These are phyloP conservation scores for Saccharomycopsis selenospora DNA, from an alignment of 805 yeast species.

Conservation along the genomic window DNA sequence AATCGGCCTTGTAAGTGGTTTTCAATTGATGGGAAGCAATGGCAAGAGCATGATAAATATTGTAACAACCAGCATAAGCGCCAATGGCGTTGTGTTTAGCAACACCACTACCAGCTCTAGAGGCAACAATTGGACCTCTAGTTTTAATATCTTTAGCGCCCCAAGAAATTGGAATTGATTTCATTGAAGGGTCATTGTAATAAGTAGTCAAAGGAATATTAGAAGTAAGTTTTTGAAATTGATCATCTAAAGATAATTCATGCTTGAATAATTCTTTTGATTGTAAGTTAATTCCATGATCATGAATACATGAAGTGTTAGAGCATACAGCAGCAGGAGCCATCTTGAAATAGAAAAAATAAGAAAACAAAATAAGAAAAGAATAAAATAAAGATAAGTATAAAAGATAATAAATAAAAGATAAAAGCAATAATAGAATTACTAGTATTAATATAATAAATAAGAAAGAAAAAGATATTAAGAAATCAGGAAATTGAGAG, in stretches of 20 bases:
- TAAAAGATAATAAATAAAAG: neutral
- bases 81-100: constrained; percentile 55
- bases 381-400: neutral
- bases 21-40: constrained; percentile 54
- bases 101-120: constrained; percentile 43
- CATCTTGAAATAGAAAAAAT: constrained; percentile 20
- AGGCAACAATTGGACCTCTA: constrained; percentile 54
- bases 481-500: neutral
- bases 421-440: neutral
- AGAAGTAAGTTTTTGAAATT: constrained; percentile 15
- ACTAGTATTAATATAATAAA: neutral
- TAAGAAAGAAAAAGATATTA: neutral
- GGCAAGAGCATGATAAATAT: constrained; percentile 58
- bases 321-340: constrained; percentile 26
- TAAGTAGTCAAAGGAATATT: constrained; percentile 45
- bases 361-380: neutral
- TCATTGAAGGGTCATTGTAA: constrained; percentile 41
- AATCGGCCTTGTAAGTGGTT: constrained; percentile 47
- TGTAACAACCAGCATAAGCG: constrained; percentile 58
- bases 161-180: constrained; percentile 48
- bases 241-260: constrained; percentile 16
- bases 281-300: constrained; percentile 5
- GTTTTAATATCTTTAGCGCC: constrained; percentile 39
- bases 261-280: constrained; percentile 4
- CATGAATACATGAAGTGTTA: constrained; percentile 8